A percentile compares a stretch with the other conserved stretches of the same genome.
These are phyloP conservation scores for Alternaria arbusti DNA, from an alignment of 2,329 filamentous ascomycete species.

Conservation along the genomic window DNA sequence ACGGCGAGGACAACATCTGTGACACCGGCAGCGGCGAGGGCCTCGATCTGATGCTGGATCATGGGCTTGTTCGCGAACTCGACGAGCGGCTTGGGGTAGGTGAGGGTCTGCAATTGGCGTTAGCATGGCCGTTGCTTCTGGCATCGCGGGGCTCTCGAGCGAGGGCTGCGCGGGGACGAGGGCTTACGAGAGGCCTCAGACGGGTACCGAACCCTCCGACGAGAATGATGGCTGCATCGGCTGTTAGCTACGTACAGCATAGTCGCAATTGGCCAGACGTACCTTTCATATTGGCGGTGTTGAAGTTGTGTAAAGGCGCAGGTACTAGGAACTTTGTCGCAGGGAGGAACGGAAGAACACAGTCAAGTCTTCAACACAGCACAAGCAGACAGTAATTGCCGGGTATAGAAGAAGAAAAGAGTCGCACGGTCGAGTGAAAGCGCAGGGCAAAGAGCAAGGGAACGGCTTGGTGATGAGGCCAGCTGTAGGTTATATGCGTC, in stretches of 20 bases:
- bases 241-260: conserved; percentile 14
- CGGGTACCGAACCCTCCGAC: conserved; percentile 99
- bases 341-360: conserved; percentile 16
- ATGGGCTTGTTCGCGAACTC: conserved; percentile 99
- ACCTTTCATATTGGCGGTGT: conserved; percentile 51
- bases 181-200: conserved; percentile 84
- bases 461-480: conserved; percentile 26
- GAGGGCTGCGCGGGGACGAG: conserved; percentile 22
- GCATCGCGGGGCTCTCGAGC: conserved; percentile 25
- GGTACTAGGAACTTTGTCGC: conserved; percentile 17
- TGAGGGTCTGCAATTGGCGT: conserved; percentile 73
- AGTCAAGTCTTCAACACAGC: conserved; percentile 21
- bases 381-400: conserved; percentile 13
- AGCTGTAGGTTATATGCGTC: conserved; percentile 26
- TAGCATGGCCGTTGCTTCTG: conserved; percentile 24
- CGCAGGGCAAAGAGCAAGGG: conserved; percentile 26
- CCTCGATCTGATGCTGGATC: conserved; percentile 98
- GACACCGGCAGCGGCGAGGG: conserved; percentile 88
- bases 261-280: conserved; percentile 15
- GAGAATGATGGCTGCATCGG: conserved; percentile 83
- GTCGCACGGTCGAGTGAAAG: conserved; percentile 7
- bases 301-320: conserved; percentile 9
- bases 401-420: neutral
- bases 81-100: conserved; percentile 94
- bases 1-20: conserved; percentile 98